Base-by-base conservation (phyloP, 441 rosid genomes). In the Capsella rubella region DNA sequence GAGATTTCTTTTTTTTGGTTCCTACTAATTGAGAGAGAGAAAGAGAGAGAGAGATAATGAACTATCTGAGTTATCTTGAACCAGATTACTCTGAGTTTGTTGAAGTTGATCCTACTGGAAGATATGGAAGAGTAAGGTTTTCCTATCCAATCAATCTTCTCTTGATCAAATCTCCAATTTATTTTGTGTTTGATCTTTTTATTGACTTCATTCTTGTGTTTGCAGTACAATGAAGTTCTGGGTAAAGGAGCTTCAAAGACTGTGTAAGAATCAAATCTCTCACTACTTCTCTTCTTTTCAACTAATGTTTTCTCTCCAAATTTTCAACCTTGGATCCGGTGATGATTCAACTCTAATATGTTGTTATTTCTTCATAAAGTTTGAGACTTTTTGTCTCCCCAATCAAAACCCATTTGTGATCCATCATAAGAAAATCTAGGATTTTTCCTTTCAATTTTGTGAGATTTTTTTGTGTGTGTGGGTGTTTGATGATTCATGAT, bases 231-330 rank as follows among this genome's bases (percentile, higher is more conserved):
- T 84, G 98, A 95, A 76, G 82, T 95, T 73, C 90, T 95, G 43
- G 99, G 99, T 35, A 91, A 87, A 84, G 99, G 98, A 75, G 95
- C 99, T 90, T 90, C 96, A 54, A 95, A 95, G 91, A 95, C 78
- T 54, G 98, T 95, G 99, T 95, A 87, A 71, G 72, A 8, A 14
- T 64, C n/a, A 35, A 29, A 9, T 67, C n/a, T 68, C 64, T 58
- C 29, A 46, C 49, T 42, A 76, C 39, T 60, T 39, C 9, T 64
- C 28, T 42, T 65, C 25, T 54, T 71, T 79, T 6, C 42, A 27
- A 3, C 42, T 15, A n/a, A 51, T 61, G n/a, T 34, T 52, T 21
- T 39, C 43, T 25, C 55, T 37, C 16, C 28, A 71, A 40, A 21
- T 0, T 27, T 21, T 7, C 34, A 37, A 35, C 9, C 4, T 46